Evolutionary conservation across 1,284 basidiomycete species (phyloP).

Genomic region (Rhodotorula sp.): DNA sequence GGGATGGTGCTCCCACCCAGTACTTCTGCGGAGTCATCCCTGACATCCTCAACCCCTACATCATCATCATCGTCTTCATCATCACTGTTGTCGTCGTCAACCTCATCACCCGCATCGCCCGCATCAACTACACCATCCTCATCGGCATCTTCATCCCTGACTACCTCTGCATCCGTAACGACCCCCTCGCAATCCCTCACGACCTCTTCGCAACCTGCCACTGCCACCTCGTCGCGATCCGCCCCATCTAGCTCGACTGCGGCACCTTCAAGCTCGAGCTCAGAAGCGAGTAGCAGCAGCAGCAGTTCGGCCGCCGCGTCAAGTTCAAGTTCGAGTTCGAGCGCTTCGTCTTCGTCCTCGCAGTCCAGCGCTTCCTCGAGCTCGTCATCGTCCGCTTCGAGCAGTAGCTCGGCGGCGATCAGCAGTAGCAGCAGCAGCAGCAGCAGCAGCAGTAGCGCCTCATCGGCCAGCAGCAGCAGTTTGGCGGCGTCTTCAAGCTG

Average conservation of each 20-base stretch:
- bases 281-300: neutral
- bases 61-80: neutral
- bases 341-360: neutral
- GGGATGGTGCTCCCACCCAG: neutral
- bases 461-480: neutral
- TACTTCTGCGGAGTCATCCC: neutral
- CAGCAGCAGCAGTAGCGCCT: neutral
- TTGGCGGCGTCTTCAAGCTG: constrained; percentile 2
- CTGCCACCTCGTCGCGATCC: neutral
- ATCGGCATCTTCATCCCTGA: neutral
- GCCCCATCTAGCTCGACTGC: neutral
- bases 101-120: neutral
- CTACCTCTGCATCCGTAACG: neutral
- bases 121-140: neutral
- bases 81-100: neutral
- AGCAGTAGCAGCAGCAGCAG: neutral
- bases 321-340: neutral
- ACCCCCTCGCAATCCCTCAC: neutral
- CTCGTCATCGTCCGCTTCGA: neutral
- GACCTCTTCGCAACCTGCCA: neutral
- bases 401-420: too few species aligned
- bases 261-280: constrained; percentile 1
- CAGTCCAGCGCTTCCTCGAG: neutral
- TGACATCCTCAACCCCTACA: neutral
- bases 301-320: constrained; percentile 1